phyloP scores from a whole-genome alignment of 305 asterid genomes.

The Andrographis paniculata region DNA sequence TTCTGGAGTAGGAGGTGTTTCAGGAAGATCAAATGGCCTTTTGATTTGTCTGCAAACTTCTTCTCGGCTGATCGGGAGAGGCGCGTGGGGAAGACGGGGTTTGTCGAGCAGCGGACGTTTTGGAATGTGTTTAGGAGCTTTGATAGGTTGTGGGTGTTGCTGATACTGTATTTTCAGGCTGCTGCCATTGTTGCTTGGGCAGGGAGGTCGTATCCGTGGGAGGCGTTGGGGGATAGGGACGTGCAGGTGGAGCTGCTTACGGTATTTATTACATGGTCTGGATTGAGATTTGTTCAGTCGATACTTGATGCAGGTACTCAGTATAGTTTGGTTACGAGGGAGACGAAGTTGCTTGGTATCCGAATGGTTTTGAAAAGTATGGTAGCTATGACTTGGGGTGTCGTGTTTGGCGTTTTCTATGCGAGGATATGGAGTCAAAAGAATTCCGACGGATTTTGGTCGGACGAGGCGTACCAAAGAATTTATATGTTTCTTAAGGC shows the following conservation, averaged over 20 bases:
- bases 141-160: conserved; percentile 85
- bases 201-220: conserved; percentile 63
- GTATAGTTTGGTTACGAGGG: conserved; percentile 81
- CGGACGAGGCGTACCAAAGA: conserved; percentile 60
- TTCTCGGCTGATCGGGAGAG: conserved; percentile 34
- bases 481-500: conserved; percentile 59
- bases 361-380: conserved; percentile 83
- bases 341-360: conserved; percentile 60
- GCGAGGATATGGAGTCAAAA: conserved; percentile 77
- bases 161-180: conserved; percentile 86
- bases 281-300: conserved; percentile 71
- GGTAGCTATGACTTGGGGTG: conserved; percentile 67
- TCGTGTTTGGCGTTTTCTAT: conserved; percentile 75
- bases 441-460: conserved; percentile 67
- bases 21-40: conserved; percentile 76
- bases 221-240: conserved; percentile 57
- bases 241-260: conserved; percentile 80
- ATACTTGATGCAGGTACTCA: conserved; percentile 97
- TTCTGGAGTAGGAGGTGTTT: conserved; percentile 90
- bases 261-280: conserved; percentile 85
- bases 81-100: conserved; percentile 91
- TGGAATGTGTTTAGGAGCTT: conserved; percentile 93
- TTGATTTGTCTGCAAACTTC: conserved; percentile 51
- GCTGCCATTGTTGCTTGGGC: conserved; percentile 85
- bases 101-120: conserved; percentile 93